Base-by-base conservation (phyloP, 2,329 filamentous ascomycete genomes). In the Beauveria sp. region DNA sequence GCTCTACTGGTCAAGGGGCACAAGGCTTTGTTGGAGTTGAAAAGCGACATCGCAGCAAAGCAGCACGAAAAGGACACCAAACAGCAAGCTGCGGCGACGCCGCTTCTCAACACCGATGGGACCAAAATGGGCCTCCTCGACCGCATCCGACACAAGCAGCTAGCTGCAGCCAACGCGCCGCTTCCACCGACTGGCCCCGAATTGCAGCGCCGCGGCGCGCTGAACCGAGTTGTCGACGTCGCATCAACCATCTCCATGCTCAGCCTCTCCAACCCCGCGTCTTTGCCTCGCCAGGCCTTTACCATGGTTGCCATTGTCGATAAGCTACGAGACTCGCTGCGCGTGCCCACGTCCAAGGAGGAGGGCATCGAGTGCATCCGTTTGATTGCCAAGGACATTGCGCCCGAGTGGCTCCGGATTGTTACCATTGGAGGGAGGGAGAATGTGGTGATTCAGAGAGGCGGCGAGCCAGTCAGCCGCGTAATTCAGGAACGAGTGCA, bases 91-190 rank as follows among this genome's bases (percentile, higher is more conserved):
- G 67, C 72, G 63, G 53, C 67, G 59, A 67, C 68, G 48, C 65
- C 71, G 0, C 66, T 73, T 60, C 65, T 75, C 43, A 80, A 79
- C 63, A 64, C 75, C 1, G 77, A 78, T 55, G 79, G 75, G 48
- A 72, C 73, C 51, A 79, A 86, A 75, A 85, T 88, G 76, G 84
- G 84, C 58, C 83, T 96, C 26, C 79, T 94, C 61, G 89, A 92
- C 71, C 87, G 89, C 54, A 83, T 96, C 64, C 86, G 88, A 64
- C 79, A 82, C 59, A 93, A 93, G 76, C 84, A 89, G 66, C 72
- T 80, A 66, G 78, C 82, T 70, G 81, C 81, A 66, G 72, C 77
- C 9, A 77, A 74, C 55, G 90, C 86, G 70, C 71, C 80, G 5
- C 71, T 80, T 0, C 84, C 87, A 0, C 76, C 88, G 1, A 79